phyloP scores from a whole-genome alignment of 2,329 filamentous ascomycete species.

The Scopulariopsis brevicaulis region DNA sequence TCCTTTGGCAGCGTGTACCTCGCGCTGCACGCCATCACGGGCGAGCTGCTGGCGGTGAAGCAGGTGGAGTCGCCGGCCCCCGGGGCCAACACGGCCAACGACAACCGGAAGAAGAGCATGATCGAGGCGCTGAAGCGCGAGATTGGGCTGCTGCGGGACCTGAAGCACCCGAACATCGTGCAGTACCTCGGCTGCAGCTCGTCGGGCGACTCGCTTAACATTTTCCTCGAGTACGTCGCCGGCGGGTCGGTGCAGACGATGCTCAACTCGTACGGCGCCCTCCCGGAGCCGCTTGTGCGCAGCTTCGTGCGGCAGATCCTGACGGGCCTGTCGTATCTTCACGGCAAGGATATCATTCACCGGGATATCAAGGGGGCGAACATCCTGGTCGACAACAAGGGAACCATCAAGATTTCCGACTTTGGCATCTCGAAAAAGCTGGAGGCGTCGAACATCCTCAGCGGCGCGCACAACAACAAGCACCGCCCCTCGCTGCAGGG shows the following conservation, averaged over 20 bases:
- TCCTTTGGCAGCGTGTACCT: constrained; percentile 95
- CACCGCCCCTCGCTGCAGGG: constrained; percentile 77
- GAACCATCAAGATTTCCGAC: constrained; percentile 97
- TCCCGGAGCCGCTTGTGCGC: constrained; percentile 84
- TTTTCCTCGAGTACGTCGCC: constrained; percentile 98
- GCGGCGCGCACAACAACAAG: constrained; percentile 54
- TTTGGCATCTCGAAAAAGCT: constrained; percentile 98
- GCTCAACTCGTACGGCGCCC: constrained; percentile 94
- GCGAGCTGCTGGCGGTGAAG: constrained; percentile 95
- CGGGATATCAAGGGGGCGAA: constrained; percentile 99
- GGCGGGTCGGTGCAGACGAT: constrained; percentile 96
- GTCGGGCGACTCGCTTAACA: constrained; percentile 86
- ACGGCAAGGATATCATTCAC: constrained; percentile 92
- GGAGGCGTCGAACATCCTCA: constrained; percentile 77
- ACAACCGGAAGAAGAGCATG: constrained; percentile 94
- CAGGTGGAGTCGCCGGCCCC: constrained; percentile 85
- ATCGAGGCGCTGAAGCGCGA: constrained; percentile 94
- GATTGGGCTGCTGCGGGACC: constrained; percentile 83
- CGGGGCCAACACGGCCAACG: constrained; percentile 67
- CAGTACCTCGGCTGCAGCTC: constrained; percentile 95
- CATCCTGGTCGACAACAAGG: constrained; percentile 97
- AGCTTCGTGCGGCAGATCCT: constrained; percentile 97
- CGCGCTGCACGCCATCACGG: constrained; percentile 88
- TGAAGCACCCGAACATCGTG: constrained; percentile 95
- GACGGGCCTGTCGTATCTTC: constrained; percentile 82